phyloP scores from a whole-genome alignment of 176 grass and related monocot species.

The Oryza australiensis region DNA sequence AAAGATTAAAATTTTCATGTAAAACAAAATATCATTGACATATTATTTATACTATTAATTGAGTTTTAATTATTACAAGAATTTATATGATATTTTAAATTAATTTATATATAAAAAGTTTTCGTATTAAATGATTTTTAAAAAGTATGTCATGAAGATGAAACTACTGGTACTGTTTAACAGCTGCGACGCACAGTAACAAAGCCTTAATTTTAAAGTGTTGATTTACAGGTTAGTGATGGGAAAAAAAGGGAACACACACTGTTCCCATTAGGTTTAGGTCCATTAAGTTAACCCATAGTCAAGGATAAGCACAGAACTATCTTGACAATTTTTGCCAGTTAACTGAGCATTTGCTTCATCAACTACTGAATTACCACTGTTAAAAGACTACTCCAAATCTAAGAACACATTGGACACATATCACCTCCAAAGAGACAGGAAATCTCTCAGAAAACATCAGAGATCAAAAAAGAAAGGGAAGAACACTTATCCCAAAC shows the following conservation, averaged over 20 bases:
- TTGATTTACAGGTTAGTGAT: neutral
- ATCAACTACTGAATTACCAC: neutral
- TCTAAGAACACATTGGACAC: conserved; percentile 6
- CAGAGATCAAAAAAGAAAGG: neutral
- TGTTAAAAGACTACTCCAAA: conserved; percentile 19
- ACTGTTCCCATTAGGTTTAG: neutral
- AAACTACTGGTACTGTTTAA: no score
- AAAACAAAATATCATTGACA: no score
- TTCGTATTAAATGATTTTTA: no score
- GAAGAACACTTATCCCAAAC: conserved; percentile 24
- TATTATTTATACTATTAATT: no score
- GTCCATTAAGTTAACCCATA: neutral
- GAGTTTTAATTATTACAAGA: no score
- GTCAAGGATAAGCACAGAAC: neutral
- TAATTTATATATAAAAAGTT: no score
- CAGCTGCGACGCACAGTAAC: no score
- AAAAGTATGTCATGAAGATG: no score
- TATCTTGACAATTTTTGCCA: neutral
- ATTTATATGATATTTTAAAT: no score
- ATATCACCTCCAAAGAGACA: neutral
- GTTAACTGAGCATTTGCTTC: neutral
- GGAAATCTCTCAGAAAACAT: neutral
- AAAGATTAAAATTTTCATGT: no score
- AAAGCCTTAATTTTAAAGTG: neutral
- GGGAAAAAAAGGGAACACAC: neutral